A percentile compares a stretch with the other conserved stretches of the same genome.
These are phyloP conservation scores for Magnusiomyces paraingens DNA, from an alignment of 1,139 yeast species.

Conservation along the genomic window DNA sequence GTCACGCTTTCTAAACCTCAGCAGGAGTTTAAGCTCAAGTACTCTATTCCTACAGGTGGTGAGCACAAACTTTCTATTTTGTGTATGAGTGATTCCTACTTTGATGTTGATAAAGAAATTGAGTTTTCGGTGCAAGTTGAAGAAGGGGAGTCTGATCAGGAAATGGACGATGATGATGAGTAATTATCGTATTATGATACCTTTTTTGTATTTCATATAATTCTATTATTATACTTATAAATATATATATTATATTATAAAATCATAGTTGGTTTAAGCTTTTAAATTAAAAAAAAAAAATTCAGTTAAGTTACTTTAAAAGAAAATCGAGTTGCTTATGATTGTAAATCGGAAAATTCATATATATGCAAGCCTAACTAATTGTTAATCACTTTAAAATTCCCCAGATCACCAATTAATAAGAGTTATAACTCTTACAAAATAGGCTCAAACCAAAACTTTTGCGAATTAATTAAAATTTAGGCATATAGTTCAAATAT, in stretches of 20 bases:
- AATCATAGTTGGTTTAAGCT: neutral
- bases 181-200: neutral
- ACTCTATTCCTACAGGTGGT: constrained; percentile 58
- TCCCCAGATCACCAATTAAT: too few relatives aligned
- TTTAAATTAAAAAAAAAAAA: neutral
- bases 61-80: constrained; percentile 58
- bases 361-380: too few relatives aligned
- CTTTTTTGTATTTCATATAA: neutral
- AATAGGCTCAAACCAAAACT: too few relatives aligned
- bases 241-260: neutral
- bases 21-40: constrained; percentile 49
- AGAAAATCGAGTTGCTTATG: too few relatives aligned
- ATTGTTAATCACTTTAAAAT: too few relatives aligned
- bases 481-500: too few relatives aligned
- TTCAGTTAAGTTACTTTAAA: neutral
- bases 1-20: constrained; percentile 48
- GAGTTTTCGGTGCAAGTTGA: constrained; percentile 44
- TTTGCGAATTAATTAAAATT: too few relatives aligned
- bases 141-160: constrained; percentile 32
- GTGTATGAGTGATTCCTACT: constrained; percentile 86
- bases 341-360: too few relatives aligned
- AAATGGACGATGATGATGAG: constrained; percentile 21
- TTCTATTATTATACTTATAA: neutral
- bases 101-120: constrained; percentile 85
- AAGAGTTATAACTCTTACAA: too few relatives aligned